phyloP scores from a whole-genome alignment of 1,284 basidiomycete species.

The Boletus austroedulis region DNA sequence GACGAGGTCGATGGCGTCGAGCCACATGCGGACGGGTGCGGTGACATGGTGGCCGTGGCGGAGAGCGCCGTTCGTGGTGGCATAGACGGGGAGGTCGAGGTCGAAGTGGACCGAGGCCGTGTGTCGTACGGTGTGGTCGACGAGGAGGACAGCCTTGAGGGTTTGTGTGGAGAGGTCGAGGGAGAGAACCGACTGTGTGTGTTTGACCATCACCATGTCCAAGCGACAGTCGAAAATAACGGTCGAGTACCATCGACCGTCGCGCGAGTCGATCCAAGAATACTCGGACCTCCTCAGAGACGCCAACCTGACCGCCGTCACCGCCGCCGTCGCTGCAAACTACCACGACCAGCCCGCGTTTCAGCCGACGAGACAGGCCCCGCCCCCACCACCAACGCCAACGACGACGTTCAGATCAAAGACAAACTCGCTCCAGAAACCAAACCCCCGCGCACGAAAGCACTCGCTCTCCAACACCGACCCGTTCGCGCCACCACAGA shows the following conservation, averaged over 20 bases:
- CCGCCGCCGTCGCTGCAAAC: slow-evolving; percentile 41
- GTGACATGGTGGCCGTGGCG: background rate
- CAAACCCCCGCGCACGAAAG: slow-evolving; percentile 49
- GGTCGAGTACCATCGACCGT: slow-evolving; percentile 71
- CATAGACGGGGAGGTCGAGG: background rate
- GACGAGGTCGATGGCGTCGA: slow-evolving; percentile 5
- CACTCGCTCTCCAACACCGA: slow-evolving; percentile 39
- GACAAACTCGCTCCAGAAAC: slow-evolving; percentile 60
- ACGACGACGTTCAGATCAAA: slow-evolving; percentile 46
- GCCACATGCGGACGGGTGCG: slow-evolving; percentile 5
- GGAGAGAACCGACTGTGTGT: background rate
- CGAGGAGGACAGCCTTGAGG: slow-evolving; percentile 2
- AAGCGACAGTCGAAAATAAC: slow-evolving; percentile 64
- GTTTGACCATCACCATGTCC: background rate
- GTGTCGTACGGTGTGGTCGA: background rate
- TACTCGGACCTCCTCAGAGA: slow-evolving; percentile 68
- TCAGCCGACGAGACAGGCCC: slow-evolving; percentile 52
- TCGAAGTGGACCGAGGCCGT: background rate
- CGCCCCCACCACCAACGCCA: slow-evolving; percentile 55
- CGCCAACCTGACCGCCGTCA: slow-evolving; percentile 54
- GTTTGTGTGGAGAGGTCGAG: slow-evolving; percentile 60
- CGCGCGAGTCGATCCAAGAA: slow-evolving; percentile 62
- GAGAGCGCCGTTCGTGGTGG: background rate
- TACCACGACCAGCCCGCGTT: slow-evolving; percentile 38
- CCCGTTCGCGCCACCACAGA: slow-evolving; percentile 49